Conservation (phyloP, 495 filamentous ascomycete species). For the Hypoxylon perforatum region DNA sequence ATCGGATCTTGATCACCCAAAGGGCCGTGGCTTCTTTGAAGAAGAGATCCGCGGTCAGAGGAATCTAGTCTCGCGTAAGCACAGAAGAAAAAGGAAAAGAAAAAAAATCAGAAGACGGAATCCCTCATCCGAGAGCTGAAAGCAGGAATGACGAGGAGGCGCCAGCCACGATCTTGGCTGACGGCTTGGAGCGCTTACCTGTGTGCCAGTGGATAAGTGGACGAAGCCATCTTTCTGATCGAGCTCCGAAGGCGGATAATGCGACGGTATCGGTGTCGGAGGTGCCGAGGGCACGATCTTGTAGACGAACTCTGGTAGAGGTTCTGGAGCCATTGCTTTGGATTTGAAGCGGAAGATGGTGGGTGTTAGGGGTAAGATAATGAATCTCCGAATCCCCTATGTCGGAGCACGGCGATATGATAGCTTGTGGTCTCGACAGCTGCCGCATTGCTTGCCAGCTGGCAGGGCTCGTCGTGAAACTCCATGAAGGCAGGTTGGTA, state of each 20-base stretch:
- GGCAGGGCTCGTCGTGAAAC: not conserved
- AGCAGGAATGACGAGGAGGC: too few relatives aligned
- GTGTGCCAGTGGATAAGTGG: conserved; percentile 60
- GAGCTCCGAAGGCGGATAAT: conserved; percentile 60
- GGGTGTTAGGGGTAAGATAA: not conserved
- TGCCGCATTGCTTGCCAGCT: conserved; percentile 1
- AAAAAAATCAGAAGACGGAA: not conserved
- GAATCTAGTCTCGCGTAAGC: conserved; percentile 49
- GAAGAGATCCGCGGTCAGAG: conserved; percentile 61
- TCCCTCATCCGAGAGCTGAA: not conserved
- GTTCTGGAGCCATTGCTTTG: conserved; percentile 38
- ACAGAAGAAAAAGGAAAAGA: too few relatives aligned
- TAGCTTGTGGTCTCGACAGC: not conserved
- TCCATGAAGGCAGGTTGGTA: too few relatives aligned
- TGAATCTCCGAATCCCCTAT: not conserved
- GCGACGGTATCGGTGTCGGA: conserved; percentile 58
- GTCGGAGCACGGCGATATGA: not conserved
- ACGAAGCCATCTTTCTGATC: conserved; percentile 65
- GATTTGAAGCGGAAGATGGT: not conserved
- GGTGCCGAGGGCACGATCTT: conserved; percentile 61
- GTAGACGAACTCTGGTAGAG: conserved; percentile 61
- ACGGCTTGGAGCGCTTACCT: conserved; percentile 46
- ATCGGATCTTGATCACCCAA: conserved; percentile 58
- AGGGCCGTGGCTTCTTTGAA: conserved; percentile 49
- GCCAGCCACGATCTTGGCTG: not conserved